Percentiles rank a stretch among this genome's conserved stretches.
These are phyloP conservation scores for Vitis hybrid DNA, from an alignment of 177 flowering plant genomes.

Conservation along the genomic window DNA sequence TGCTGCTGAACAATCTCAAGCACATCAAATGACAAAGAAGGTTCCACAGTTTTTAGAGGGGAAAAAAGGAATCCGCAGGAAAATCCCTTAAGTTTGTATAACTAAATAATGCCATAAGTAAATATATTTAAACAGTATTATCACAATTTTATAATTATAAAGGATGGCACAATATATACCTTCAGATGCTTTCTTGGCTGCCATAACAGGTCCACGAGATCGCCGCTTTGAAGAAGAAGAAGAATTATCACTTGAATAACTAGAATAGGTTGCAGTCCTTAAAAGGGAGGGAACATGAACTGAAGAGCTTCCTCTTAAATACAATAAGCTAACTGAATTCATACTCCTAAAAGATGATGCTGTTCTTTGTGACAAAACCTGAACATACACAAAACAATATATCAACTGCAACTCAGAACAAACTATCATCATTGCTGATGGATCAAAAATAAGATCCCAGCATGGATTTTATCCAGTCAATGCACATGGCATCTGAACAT, in stretches of 20 bases:
- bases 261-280: conserved; percentile 25
- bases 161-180: conserved; percentile 31
- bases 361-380: conserved; percentile 60
- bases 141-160: neutral
- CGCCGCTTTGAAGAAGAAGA: conserved; percentile 55
- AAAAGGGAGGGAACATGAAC: conserved; percentile 28
- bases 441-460: neutral
- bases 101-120: neutral
- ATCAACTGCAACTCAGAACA: conserved; percentile 13
- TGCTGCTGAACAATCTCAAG: conserved; percentile 40
- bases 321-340: conserved; percentile 28
- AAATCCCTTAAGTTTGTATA: neutral
- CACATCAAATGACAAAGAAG: neutral
- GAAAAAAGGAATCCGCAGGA: neutral
- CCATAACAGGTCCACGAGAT: conserved; percentile 83
- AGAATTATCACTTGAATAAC: conserved; percentile 32
- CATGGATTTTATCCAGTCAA: neutral
- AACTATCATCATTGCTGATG: neutral
- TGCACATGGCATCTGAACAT: neutral
- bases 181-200: conserved; percentile 73
- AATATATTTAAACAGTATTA: neutral
- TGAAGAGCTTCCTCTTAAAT: conserved; percentile 40
- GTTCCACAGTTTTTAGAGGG: neutral
- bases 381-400: conserved; percentile 17
- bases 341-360: conserved; percentile 46